Percentiles rank a stretch among this genome's conserved stretches.
These are phyloP conservation scores for Plasmodium malariae DNA, from an alignment of 169 alveolate genomes.

Conservation along the genomic window DNA sequence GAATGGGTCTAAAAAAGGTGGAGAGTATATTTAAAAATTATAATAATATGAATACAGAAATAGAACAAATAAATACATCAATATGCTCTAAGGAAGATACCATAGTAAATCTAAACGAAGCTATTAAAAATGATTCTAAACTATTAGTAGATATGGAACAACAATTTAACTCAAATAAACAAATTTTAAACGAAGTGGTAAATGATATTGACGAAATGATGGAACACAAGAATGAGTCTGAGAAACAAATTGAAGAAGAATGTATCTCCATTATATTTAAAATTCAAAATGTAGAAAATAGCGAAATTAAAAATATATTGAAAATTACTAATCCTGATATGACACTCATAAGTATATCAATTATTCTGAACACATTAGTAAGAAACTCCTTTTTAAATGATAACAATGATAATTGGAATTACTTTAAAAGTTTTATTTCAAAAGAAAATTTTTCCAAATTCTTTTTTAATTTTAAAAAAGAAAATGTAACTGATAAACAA, in stretches of 20 bases:
- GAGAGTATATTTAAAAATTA: slow-evolving; percentile 49
- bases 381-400: slow-evolving; percentile 50
- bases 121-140: slow-evolving; percentile 32
- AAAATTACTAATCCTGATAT: slow-evolving; percentile 46
- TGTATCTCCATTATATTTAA: slow-evolving; percentile 52
- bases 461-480: slow-evolving; percentile 67
- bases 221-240: slow-evolving; percentile 68
- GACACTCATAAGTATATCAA: slow-evolving; percentile 30
- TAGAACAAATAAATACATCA: slow-evolving; percentile 12
- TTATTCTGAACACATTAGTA: slow-evolving; percentile 41
- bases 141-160: slow-evolving; percentile 15
- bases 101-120: slow-evolving; percentile 15
- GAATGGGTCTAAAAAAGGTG: slow-evolving; percentile 68
- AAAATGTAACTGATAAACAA: slow-evolving; percentile 68
- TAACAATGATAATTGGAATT: slow-evolving; percentile 74
- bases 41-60: slow-evolving; percentile 47
- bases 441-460: slow-evolving; percentile 61
- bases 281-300: slow-evolving; percentile 70
- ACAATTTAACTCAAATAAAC: slow-evolving; percentile 26
- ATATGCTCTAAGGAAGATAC: slow-evolving; percentile 8
- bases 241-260: slow-evolving; percentile 70
- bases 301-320: slow-evolving; percentile 66
- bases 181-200: slow-evolving; percentile 26
- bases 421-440: slow-evolving; percentile 58
- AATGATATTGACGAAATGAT: slow-evolving; percentile 68